These are phyloP conservation scores for Ascocoryne sarcoides DNA, from an alignment of 2,329 filamentous ascomycete species.

Conservation along the genomic window DNA sequence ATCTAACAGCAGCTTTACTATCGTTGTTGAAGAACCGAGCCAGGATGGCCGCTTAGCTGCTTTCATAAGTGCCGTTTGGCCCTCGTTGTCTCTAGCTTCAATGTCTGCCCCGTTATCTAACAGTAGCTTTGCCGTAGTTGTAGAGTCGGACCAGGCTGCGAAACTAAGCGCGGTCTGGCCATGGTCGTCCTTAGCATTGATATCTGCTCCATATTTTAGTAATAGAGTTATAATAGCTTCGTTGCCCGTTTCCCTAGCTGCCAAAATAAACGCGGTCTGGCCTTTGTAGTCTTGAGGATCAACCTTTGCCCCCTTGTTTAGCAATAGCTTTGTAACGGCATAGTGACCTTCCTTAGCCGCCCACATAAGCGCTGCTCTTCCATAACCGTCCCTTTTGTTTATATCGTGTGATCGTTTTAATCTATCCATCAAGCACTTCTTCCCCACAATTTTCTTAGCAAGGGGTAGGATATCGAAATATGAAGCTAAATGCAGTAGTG, in stretches of 20 bases:
- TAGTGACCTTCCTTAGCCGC: constrained; percentile 5
- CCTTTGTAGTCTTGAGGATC: too few relatives aligned
- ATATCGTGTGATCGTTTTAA: too few relatives aligned
- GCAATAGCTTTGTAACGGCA: constrained; percentile 6
- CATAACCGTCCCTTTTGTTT: constrained; percentile 1
- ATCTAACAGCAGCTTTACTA: background rate
- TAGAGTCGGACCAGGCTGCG: too few relatives aligned
- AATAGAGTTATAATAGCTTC: too few relatives aligned
- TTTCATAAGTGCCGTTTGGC: background rate
- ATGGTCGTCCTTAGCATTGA: background rate
- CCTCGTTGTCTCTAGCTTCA: background rate
- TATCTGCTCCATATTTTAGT: background rate
- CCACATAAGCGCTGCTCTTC: constrained; percentile 2
- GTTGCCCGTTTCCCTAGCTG: too few relatives aligned
- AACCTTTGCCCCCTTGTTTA: constrained; percentile 11
- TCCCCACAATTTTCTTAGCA: constrained; percentile 7
- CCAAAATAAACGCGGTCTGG: constrained; percentile 1
- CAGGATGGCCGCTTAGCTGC: too few relatives aligned
- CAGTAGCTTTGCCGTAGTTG: too few relatives aligned
- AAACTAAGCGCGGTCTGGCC: too few relatives aligned
- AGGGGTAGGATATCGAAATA: constrained; percentile 7
- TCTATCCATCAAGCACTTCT: constrained; percentile 1
- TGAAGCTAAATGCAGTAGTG: constrained; percentile 14
- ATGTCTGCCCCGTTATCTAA: background rate
- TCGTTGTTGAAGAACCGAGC: too few relatives aligned